Evolutionary conservation across 1,139 yeast species (phyloP).

Genomic region (Candida glucosophila): DNA sequence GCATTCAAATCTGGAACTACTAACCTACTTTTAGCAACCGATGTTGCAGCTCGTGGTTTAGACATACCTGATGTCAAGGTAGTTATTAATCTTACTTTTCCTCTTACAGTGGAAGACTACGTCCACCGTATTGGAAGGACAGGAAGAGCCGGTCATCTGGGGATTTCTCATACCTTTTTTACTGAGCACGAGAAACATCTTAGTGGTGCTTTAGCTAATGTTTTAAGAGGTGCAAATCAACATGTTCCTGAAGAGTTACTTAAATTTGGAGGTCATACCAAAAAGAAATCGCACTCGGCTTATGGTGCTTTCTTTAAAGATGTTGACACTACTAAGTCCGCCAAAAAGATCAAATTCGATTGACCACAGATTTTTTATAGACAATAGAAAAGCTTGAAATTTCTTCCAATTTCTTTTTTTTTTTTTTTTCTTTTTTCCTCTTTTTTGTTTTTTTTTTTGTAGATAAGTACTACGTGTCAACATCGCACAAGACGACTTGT

Average conservation of each 20-base stretch:
- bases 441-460: no score
- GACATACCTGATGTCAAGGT: conserved; percentile 97
- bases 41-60: conserved; percentile 97
- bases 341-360: conserved; percentile 84
- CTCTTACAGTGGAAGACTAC: conserved; percentile 94
- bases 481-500: no score
- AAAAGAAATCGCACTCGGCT: conserved; percentile 92
- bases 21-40: conserved; percentile 83
- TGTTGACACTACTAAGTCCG: conserved; percentile 78
- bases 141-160: conserved; percentile 95
- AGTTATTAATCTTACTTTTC: conserved; percentile 93
- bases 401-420: no score
- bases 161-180: conserved; percentile 89
- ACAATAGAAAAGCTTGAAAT: no score
- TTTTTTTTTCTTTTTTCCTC: no score
- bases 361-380: no score
- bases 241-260: conserved; percentile 93
- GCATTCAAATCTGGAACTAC: conserved; percentile 78
- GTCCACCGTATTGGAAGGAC: conserved; percentile 98
- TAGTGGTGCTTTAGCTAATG: conserved; percentile 90
- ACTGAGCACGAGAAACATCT: conserved; percentile 96
- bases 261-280: conserved; percentile 95
- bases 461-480: no score
- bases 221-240: conserved; percentile 88
- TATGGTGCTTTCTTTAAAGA: conserved; percentile 96